Evolutionary conservation across 192 early-diverging fungal species (phyloP).

Genomic region (Spinellus fusiger): DNA sequence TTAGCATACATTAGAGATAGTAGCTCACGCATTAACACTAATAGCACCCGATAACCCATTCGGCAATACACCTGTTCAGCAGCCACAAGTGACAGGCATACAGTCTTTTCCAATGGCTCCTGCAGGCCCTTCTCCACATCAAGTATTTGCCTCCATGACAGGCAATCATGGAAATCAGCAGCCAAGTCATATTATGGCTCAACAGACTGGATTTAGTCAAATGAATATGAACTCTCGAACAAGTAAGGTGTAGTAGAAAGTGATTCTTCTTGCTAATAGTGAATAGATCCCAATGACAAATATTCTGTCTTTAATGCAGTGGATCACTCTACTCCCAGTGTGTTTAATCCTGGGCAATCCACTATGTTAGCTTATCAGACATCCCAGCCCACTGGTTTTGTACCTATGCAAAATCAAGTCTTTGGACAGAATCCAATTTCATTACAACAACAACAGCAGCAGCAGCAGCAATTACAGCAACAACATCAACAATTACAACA

Average conservation of each 20-base stretch:
- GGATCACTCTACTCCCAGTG: conserved; percentile 16
- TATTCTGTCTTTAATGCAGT: conserved; percentile 29
- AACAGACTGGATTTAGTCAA: conserved; percentile 6
- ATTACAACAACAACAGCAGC: not conserved
- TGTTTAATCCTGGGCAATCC: conserved; percentile 9
- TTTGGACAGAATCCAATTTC: not conserved
- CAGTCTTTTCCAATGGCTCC: not conserved
- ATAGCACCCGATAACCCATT: conserved; percentile 33
- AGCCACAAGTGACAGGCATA: not conserved
- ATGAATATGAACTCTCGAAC: not conserved
- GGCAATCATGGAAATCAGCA: not conserved
- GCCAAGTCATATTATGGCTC: not conserved
- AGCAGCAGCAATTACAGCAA: not conserved
- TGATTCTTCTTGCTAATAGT: not conserved
- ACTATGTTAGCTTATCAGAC: not conserved
- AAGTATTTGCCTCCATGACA: conserved; percentile 14
- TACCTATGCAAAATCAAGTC: not conserved
- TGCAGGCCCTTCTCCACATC: conserved; percentile 1
- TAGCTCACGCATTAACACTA: not conserved
- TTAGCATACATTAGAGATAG: too few relatives aligned
- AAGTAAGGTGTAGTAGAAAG: too few relatives aligned
- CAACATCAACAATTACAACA: not conserved
- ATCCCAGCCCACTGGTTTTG: conserved; percentile 6
- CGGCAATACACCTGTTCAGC: conserved; percentile 2
- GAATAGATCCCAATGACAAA: conserved; percentile 15